Evolutionary conservation across 306 rosid genomes (phyloP), one percentile per base, ranked within the genome.

Genomic region (Trifolium pratense): DNA sequence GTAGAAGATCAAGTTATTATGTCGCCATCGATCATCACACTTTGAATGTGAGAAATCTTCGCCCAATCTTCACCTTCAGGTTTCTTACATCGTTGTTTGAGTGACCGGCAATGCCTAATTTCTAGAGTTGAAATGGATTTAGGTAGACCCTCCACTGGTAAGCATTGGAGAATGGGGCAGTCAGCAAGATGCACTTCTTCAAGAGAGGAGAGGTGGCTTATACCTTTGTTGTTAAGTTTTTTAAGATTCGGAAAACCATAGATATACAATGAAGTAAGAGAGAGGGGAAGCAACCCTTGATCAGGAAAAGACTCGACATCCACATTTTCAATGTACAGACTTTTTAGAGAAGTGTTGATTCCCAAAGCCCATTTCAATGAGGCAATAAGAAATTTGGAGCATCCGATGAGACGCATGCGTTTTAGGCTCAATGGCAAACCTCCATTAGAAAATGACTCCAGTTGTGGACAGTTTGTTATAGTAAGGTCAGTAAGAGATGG

Each of bases 121-220:
- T 32, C 6, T 32, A 76, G 21, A 16, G 0, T 1, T 34, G 46
- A 25, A 59, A 77, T 66, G 3, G 79, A 77, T 48, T 46, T 34
- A 15, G 81, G 82, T 0, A 77, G 53, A 13, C 79, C 73, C n/a
- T 77, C 79, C 52, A 60, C 70, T 8, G 79, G 79, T 43, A 82
- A 66, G 73, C 68, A 59, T 48, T 17, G 9, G 0, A 84, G 80
- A 15, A 10, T 37, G 10, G 60, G 79, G 36, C 82, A 80, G 8
- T 0, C 0, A 0, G 0, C 0, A 8, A 68, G 37, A 3, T 0
- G 0, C 20, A 77, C 21, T 0, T 0, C 0, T 17, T 1, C 1
- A 10, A 80, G 78, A 32, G 75, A 77, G 36, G 16, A 12, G 36
- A 43, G 78, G 8, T 71, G 58, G 56, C n/a, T 37, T 8, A 84